A percentile compares a stretch with the other conserved stretches of the same genome.
Conservation (phyloP, 441 rosid species). For the Erysimum pusillum region DNA sequence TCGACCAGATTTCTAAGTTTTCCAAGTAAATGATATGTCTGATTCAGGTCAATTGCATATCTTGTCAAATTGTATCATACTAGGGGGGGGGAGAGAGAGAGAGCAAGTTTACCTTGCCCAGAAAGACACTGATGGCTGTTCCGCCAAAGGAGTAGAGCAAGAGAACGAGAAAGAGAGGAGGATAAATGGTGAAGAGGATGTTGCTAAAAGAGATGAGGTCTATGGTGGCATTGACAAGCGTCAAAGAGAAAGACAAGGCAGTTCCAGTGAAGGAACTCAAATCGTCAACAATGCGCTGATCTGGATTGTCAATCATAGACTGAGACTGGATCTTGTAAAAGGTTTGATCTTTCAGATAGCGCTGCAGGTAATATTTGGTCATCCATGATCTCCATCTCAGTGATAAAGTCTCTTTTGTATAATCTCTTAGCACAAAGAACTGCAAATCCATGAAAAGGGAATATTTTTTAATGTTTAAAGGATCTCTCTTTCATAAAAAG, state of each 20-base stretch:
- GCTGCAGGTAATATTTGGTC: constrained; percentile 87
- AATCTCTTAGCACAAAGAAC: constrained; percentile 94
- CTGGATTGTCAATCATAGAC: constrained; percentile 90
- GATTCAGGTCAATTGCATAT: background rate
- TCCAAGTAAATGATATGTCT: background rate
- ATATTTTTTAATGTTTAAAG: background rate
- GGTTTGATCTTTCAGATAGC: constrained; percentile 73
- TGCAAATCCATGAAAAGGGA: constrained; percentile 44
- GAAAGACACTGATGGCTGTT: constrained; percentile 80
- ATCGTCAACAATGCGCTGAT: constrained; percentile 95
- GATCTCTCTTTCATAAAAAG: constrained; percentile 5
- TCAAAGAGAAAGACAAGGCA: constrained; percentile 81
- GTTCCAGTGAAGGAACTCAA: constrained; percentile 89
- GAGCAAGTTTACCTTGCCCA: constrained; percentile 75
- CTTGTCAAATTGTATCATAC: background rate
- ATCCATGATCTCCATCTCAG: constrained; percentile 98
- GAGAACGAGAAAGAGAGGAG: constrained; percentile 87
- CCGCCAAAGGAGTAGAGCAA: constrained; percentile 84
- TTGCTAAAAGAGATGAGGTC: constrained; percentile 97
- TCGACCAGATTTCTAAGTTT: background rate
- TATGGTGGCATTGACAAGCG: constrained; percentile 75
- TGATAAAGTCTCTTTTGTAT: constrained; percentile 79
- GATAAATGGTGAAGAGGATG: constrained; percentile 89
- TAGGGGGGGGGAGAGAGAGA: background rate
- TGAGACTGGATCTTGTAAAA: constrained; percentile 97